Conservation (phyloP, 768 basidiomycete genomes). For the Mycena galericulata region DNA sequence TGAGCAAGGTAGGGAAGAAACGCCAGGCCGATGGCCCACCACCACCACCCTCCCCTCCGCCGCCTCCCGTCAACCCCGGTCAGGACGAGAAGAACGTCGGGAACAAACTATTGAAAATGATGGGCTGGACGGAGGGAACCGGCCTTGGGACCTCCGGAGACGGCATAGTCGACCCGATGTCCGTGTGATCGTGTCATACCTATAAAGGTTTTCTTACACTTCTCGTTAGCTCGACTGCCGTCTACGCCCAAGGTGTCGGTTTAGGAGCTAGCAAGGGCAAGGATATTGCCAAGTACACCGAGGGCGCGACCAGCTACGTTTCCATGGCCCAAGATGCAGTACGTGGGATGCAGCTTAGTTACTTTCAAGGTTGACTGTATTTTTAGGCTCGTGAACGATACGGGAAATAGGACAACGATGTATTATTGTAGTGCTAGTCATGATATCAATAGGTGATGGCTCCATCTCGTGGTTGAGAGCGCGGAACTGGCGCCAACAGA, state of each 20-base stretch:
- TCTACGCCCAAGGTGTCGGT: slow-evolving; percentile 90
- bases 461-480: neutral
- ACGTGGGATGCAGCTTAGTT: neutral
- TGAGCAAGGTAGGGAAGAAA: slow-evolving; percentile 46
- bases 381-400: slow-evolving; percentile 45
- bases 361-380: neutral
- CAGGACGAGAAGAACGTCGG: slow-evolving; percentile 90
- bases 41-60: slow-evolving; percentile 71
- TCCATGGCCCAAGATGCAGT: slow-evolving; percentile 81
- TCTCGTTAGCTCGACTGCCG: slow-evolving; percentile 75
- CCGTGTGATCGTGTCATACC: slow-evolving; percentile 43
- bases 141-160: slow-evolving; percentile 88
- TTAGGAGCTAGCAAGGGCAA: slow-evolving; percentile 94
- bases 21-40: slow-evolving; percentile 70
- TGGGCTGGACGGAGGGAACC: slow-evolving; percentile 96
- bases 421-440: slow-evolving; percentile 16
- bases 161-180: slow-evolving; percentile 92
- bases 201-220: slow-evolving; percentile 15
- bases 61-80: slow-evolving; percentile 74
- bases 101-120: slow-evolving; percentile 94
- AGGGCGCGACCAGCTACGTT: slow-evolving; percentile 78
- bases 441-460: too few species aligned
- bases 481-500: neutral
- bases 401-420: slow-evolving; percentile 21
- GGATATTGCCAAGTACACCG: slow-evolving; percentile 78